Base-by-base conservation (phyloP, 2,329 filamentous ascomycete genomes). In the Aspergillus pseudonomiae region DNA sequence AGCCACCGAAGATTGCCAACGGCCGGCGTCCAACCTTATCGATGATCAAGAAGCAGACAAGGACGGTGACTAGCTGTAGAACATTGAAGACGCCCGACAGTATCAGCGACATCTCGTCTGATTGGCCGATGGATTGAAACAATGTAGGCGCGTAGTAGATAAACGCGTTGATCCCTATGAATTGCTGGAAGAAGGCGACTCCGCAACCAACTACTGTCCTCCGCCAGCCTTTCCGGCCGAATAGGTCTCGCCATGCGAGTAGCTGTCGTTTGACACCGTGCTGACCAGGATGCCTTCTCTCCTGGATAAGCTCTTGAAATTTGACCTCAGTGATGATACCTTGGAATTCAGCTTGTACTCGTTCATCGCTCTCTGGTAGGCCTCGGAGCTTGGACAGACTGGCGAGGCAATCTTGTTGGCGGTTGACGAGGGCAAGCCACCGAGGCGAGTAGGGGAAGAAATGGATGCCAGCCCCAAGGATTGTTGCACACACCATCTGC, bases 281-380 rank as follows among this genome's bases (percentile, higher is more conserved):
- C 50, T 43, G 75, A 68, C 61, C 79, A 64, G 71, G 77, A 65
- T 72, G 81, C 34, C 79, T 76, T 53, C 76, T 76, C 59, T 77
- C 74, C 21, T 71, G 65, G 50, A 78, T 77, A 26, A 80, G 74
- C 48, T 80, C 69, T 54, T 84, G 80, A 64, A 85, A 80, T 1
- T 9, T 78, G 1, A 82, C 81, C 62, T 86, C 84, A 0, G 81
- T 78, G 1, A 81, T 73, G 59, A 86, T 86, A 10, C 81, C 83
- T 55, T 78, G 78, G 78, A 78, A 84, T 63, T 86, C 83, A 24
- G 77, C 69, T 24, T 81, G 75, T 0, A 86, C 77, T 16, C 82
- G 74, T 2, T 71, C 63, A 50, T 86, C 82, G 0, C 71, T 77
- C 1, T 69, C 61, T 0, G 83, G 80, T 1, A 85, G 75, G 14